These are phyloP conservation scores for Brassica napus DNA, from an alignment of 345 rosid species.

Conservation along the genomic window DNA sequence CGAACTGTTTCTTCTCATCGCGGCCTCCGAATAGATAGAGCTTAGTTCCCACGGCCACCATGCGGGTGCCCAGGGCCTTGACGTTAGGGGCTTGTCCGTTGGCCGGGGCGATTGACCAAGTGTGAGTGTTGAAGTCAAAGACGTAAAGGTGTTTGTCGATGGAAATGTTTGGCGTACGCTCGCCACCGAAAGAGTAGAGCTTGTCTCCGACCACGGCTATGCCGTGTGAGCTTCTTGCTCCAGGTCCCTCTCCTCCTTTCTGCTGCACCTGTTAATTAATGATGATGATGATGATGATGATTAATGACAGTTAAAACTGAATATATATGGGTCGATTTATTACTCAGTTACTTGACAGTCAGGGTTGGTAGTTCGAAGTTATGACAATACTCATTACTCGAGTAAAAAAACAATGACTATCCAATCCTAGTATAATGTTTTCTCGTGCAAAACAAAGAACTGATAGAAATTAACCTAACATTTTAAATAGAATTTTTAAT, in stretches of 20 bases:
- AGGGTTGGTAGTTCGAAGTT: not conserved
- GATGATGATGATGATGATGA: not conserved
- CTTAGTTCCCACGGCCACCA: not conserved
- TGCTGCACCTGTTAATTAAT: slow-evolving; percentile 1
- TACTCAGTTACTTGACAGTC: not conserved
- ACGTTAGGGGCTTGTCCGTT: not conserved
- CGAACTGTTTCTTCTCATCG: not conserved
- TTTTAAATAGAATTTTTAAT: not conserved
- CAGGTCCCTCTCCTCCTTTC: not conserved
- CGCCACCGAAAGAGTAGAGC: slow-evolving; percentile 25
- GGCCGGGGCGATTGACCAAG: not conserved
- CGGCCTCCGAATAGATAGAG: not conserved
- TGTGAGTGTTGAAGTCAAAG: too few species aligned
- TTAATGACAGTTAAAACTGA: not conserved
- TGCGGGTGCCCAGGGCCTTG: not conserved
- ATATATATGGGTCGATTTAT: not conserved
- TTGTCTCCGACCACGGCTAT: slow-evolving; percentile 21
- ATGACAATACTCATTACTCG: not conserved
- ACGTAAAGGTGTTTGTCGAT: too few species aligned
- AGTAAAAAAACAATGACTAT: not conserved
- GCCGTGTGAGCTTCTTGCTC: slow-evolving; percentile 22
- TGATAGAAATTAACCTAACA: not conserved
- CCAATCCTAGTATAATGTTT: not conserved
- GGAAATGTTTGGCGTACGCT: not conserved
- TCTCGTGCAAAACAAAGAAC: not conserved